These are phyloP conservation scores for Gastrodia elata DNA, from an alignment of 106 monocot species.

Conservation along the genomic window DNA sequence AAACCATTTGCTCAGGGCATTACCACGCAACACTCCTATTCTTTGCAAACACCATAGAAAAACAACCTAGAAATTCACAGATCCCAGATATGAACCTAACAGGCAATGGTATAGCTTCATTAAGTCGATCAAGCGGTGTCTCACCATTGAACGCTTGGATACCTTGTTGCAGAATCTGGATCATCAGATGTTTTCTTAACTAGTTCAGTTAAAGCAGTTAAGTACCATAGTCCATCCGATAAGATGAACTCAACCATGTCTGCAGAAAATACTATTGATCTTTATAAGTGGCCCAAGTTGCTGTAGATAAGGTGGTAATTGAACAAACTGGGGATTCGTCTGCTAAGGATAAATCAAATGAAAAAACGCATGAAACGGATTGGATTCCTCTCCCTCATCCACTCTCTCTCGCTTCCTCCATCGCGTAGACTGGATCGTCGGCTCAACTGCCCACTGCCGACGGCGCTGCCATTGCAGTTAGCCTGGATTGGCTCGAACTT, in stretches of 20 bases:
- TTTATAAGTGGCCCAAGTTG: slow-evolving; percentile 5
- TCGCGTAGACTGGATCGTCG: too few species aligned
- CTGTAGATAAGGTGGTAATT: not conserved
- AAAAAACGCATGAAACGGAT: too few species aligned
- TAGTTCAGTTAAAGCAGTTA: not conserved
- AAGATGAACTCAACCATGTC: not conserved
- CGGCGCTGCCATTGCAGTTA: too few species aligned
- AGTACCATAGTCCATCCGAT: slow-evolving; percentile 5
- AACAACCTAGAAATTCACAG: not conserved
- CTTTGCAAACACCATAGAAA: not conserved
- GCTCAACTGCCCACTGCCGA: too few species aligned
- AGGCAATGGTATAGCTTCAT: not conserved
- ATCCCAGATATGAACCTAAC: not conserved
- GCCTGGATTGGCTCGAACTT: too few species aligned
- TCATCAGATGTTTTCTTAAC: not conserved
- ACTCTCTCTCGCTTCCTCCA: too few species aligned
- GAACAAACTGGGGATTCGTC: slow-evolving; percentile 9
- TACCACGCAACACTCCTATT: not conserved
- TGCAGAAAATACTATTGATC: slow-evolving; percentile 5
- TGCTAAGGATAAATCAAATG: slow-evolving; percentile 12
- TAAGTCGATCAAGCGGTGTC: not conserved
- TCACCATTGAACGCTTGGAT: not conserved
- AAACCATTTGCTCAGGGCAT: not conserved
- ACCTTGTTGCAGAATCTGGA: slow-evolving; percentile 1
- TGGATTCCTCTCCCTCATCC: too few species aligned